Evolutionary conservation across 257 asterid species (phyloP), one percentile per base, ranked within the genome.

Genomic region (Solanum etuberosum): DNA sequence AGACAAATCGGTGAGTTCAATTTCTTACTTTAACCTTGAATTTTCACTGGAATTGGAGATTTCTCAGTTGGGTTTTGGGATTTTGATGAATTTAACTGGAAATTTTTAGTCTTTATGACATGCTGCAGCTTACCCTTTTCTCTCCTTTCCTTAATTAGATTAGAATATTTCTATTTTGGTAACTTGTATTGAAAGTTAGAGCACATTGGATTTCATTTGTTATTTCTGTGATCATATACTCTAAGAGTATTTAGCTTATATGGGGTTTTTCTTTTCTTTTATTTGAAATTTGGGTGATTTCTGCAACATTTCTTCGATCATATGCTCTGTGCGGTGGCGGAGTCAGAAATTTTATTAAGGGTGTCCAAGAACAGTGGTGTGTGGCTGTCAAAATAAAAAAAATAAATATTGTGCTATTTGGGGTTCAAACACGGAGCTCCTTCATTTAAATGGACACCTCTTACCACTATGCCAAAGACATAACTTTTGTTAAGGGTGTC

Each of bases 1-100:
- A 31, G 98, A 94, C 18, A 95, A 97, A 93, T 92, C 94, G 83
- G 99, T 95, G 89, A 93, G 98, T 91, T 54, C 25, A 54, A 9
- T 54, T 54, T 54, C 63, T 54, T 3, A 20, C 20, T 9, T 32
- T 67, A 2, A 72, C 29, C 82, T 74, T 42, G 29, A 34, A 13
- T 76, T 38, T 76, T 23, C 31, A 40, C n/a, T 76, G 34, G 6
- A 40, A 76, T n/a, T 38, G 57, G 57, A 38, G 21, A 40, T 38
- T 23, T 81, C 23, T 7, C 85, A 43, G 40, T 31, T 81, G 38
- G 42, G 29, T 48, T 78, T 77, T 78, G 65, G 43, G 68, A 81
- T 81, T 81, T 81, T 81, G 68, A 48, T 81, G 43, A 81, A 29
- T 81, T 81, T 81, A n/a, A 81, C 85, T 81, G 2, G 31, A 48